Evolutionary conservation across 1,139 yeast species (phyloP), one percentile per base, ranked within the genome.

Genomic region (Spencermartinsiella ligniputridi): DNA sequence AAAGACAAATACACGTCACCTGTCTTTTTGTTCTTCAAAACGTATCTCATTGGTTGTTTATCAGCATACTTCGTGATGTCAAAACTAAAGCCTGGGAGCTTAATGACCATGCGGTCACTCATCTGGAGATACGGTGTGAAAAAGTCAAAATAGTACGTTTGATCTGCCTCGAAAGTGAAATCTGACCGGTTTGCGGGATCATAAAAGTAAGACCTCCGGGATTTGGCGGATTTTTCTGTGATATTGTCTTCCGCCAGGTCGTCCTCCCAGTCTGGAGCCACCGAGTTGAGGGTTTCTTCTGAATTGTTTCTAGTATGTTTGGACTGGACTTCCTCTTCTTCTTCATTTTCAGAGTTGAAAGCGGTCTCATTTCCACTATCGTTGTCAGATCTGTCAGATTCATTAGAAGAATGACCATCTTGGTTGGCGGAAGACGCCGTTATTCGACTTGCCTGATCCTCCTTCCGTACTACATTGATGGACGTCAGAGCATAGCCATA

Each of bases 401-500:
- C 20, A 12, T 33, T 25, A 4, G 4, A 20, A 24, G 27, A 3
- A 11, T 13, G 11, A 35, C 32, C 29, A 16, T 35, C 37, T 12
- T 6, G 32, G 32, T 8, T 8, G 30, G 13, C 17, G n/a, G n/a
- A n/a, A n/a, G n/a, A n/a, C n/a, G n/a, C n/a, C n/a, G n/a, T n/a
- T n/a, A n/a, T n/a, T n/a, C n/a, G n/a, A n/a, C 22, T 16, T 9
- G 8, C 35, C n/a, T 22, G 12, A 8, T 20, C 22, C 4, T 9
- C 15, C 5, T 5, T 15, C 3, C 39, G 48, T 19, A 71, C 55
- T 18, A 53, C 55, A 47, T 79, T 79, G 57, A 83, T 76, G 47
- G 83, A 76, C 47, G 79, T 74, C 52, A 82, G 61, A 0, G 79
- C 83, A 35, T 76, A 69, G 0, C 88, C 87, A 51, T 81, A 82